Conservation (phyloP, 345 rosid genomes). For the Sapria himalayana region DNA sequence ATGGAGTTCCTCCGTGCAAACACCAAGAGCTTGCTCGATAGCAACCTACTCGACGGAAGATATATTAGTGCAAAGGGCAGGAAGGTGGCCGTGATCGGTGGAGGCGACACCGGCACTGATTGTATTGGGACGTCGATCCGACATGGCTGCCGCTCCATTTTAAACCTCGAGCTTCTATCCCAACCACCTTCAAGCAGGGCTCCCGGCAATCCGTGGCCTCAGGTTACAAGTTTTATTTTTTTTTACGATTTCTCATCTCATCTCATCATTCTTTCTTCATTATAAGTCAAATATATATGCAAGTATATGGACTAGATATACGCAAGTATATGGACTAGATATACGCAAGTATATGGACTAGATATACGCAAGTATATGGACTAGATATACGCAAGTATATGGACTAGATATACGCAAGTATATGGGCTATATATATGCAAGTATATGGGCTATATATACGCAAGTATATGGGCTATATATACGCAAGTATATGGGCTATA, state of each 20-base stretch:
- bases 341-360: too few relatives aligned
- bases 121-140: conserved; percentile 95
- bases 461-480: too few relatives aligned
- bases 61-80: conserved; percentile 83
- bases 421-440: too few relatives aligned
- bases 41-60: conserved; percentile 56
- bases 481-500: too few relatives aligned
- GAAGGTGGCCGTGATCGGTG: conserved; percentile 92
- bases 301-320: too few relatives aligned
- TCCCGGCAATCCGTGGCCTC: conserved; percentile 99
- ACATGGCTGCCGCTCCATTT: conserved; percentile 60
- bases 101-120: conserved; percentile 98
- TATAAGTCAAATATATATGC: too few relatives aligned
- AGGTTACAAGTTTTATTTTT: too few relatives aligned
- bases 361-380: too few relatives aligned
- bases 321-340: too few relatives aligned
- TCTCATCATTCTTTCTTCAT: neutral
- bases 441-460: too few relatives aligned
- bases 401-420: too few relatives aligned
- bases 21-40: conserved; percentile 96
- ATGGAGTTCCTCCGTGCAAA: conserved; percentile 95
- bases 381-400: too few relatives aligned
- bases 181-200: conserved; percentile 75
- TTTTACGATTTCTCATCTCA: neutral
- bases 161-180: conserved; percentile 87